Conservation (phyloP, 2,329 filamentous ascomycete species). For the Penicillium oxalicum region DNA sequence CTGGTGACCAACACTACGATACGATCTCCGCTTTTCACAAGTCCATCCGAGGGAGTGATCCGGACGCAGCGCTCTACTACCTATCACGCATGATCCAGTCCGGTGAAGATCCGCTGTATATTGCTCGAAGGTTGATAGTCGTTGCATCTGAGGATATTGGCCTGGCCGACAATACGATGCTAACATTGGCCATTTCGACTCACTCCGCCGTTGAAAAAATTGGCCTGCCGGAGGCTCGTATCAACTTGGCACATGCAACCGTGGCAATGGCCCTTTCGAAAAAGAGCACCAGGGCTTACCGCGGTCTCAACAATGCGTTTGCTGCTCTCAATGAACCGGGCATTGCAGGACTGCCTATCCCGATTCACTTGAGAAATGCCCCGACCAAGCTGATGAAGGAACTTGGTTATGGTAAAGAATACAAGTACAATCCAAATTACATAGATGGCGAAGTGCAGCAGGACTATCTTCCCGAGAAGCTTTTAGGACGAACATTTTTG, state of each 20-base stretch:
- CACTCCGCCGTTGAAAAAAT: slow-evolving; percentile 88
- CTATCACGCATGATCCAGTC: slow-evolving; percentile 92
- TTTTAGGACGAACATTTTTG: slow-evolving; percentile 67
- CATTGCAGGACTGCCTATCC: slow-evolving; percentile 72
- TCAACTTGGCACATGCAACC: slow-evolving; percentile 81
- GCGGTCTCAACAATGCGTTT: slow-evolving; percentile 73
- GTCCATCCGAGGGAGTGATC: slow-evolving; percentile 76
- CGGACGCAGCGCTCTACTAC: slow-evolving; percentile 89
- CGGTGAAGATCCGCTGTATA: slow-evolving; percentile 86
- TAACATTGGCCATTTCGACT: slow-evolving; percentile 76
- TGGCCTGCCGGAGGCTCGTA: slow-evolving; percentile 89
- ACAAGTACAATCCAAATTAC: slow-evolving; percentile 96
- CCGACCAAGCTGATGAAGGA: slow-evolving; percentile 92
- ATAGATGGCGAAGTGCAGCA: slow-evolving; percentile 73
- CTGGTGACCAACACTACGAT: slow-evolving; percentile 95
- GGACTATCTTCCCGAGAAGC: slow-evolving; percentile 77
- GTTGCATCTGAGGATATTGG: slow-evolving; percentile 93
- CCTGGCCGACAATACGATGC: slow-evolving; percentile 75
- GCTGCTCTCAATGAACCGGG: slow-evolving; percentile 76
- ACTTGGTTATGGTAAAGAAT: slow-evolving; percentile 80
- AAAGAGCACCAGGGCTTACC: slow-evolving; percentile 83
- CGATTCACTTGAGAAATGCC: slow-evolving; percentile 83
- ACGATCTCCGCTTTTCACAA: slow-evolving; percentile 97
- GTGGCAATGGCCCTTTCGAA: slow-evolving; percentile 73
- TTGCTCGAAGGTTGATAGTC: slow-evolving; percentile 87